phyloP scores from a whole-genome alignment of 345 rosid genomes.

The Salix brachista region DNA sequence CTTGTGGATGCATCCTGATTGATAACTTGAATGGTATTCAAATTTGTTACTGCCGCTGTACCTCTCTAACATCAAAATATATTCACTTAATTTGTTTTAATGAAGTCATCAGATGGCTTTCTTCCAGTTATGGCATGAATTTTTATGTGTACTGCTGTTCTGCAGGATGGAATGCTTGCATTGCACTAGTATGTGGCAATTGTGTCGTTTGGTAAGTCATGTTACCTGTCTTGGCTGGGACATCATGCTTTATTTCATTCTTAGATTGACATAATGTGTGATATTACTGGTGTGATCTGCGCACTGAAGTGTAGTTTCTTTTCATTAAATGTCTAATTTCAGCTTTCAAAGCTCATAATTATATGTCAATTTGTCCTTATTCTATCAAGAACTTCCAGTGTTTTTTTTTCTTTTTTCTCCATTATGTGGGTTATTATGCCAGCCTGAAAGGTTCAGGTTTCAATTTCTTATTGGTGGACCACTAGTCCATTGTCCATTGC shows the following conservation, averaged over 20 bases:
- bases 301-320: not conserved
- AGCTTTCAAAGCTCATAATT: not conserved
- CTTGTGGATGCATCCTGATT: not conserved
- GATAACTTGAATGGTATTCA: not conserved
- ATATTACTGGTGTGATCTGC: not conserved
- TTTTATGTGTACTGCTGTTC: constrained; percentile 8
- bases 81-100: not conserved
- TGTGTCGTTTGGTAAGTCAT: constrained; percentile 86
- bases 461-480: not conserved
- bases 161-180: constrained; percentile 97
- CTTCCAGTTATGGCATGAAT: constrained; percentile 5
- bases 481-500: not conserved
- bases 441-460: not conserved
- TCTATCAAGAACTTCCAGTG: not conserved
- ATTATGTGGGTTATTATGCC: not conserved
- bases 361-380: not conserved
- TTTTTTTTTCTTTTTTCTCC: not conserved
- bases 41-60: not conserved
- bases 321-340: not conserved
- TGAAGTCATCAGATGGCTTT: not conserved
- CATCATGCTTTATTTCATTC: not conserved
- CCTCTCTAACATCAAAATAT: not conserved
- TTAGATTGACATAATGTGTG: not conserved
- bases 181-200: constrained; percentile 93
- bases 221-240: not conserved